Base-by-base conservation (phyloP, 768 basidiomycete species). In the Tylopilus plumbeoviolaceoides region DNA sequence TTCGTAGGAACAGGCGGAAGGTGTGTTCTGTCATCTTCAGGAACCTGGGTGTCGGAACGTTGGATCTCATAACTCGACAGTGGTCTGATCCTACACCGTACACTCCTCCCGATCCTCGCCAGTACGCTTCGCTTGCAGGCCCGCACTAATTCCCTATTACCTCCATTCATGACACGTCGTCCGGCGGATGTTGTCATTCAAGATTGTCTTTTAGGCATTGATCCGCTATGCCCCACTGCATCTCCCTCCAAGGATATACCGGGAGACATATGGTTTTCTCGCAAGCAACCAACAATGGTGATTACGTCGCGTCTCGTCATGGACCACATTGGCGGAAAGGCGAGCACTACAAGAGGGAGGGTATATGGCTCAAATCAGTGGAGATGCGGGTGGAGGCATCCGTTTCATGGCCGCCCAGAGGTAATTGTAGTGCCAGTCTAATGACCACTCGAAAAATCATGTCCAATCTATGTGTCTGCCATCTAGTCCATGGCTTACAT, bases 301-400 rank as follows among this genome's bases (percentile, higher is more conserved):
- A 74, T 77, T 49, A 71, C 74, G 4, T 77, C 74, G 3, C 67
- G 72, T 49, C 62, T 75, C 15, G 63, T 75, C 23, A 68, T 76
- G 66, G 74, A 76, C 57, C 72, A 75, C 50, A 71, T 77, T 23
- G 74, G 75, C 23, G 74, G 67, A 14, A 61, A 59, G 53, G 64
- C 61, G 12, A 73, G 73, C 41, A 77, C 74, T 5, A 66, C 66
- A 40, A 40, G 30, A 7, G 61, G 66, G 5, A 71, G 73, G 47
- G 31, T 46, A 4, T 63, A 66, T 11, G 67, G 70, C 30, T 41
- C 54, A 11, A 66, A 72, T 28, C 72, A 73, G 51, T 76, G 74
- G 73, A 65, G 69, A 50, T 77, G 75, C 53, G 70, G 73, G n/a
- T 76, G 74, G 75, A 66, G 74, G 20, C 74, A 75, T 63, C 68